Base-by-base conservation (phyloP, 2,329 filamentous ascomycete species). In the Alternaria solani region DNA sequence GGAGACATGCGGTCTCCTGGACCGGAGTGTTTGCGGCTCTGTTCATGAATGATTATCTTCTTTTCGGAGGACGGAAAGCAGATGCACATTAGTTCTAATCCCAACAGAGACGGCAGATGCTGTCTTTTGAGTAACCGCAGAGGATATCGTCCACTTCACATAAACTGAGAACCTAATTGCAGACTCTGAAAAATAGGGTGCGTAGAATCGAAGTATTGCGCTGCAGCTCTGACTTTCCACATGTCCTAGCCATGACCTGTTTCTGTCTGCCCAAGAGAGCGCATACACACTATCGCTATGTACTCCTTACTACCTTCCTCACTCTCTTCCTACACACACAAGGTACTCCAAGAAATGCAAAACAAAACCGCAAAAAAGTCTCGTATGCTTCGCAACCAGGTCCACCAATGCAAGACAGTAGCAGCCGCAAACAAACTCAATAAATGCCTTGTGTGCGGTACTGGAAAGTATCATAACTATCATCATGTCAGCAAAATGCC, bases 381-480 rank as follows among this genome's bases (percentile, higher is more conserved):
- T 42, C 39, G 39, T 8, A 25, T 25, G 39, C 39, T 14, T 42
- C 32, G 32, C 32, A 36, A 36, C 12, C 11, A 36, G 4, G 6
- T 42, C 26, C 9, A 25, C 25, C 23, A 26, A 38, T 36, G 25
- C 30, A 43, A 56, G 55, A 23, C 26, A 46, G 30, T 16, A 36
- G 32, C 32, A 36, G 32, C 28, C 28, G 28, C 32, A 36, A 36
- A 14, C 39, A 43, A 51, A 49, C 58, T 80, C 86, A 94, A 79
- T 94, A 94, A 79, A 94, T 94, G 68, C 91, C 92, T 80, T 94
- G 91, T 36, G 92, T 94, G 73, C 92, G 88, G 81, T 94, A 94
- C 82, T 94, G 91, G 82, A 93, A 94, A 63, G 91, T 92, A 79
- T 93, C 91, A 74, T 93, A 93, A 79, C 90, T 92, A 63, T 7